Evolutionary conservation across 441 rosid genomes (phyloP), one percentile per base, ranked within the genome.

Genomic region (Populus tomentosa): DNA sequence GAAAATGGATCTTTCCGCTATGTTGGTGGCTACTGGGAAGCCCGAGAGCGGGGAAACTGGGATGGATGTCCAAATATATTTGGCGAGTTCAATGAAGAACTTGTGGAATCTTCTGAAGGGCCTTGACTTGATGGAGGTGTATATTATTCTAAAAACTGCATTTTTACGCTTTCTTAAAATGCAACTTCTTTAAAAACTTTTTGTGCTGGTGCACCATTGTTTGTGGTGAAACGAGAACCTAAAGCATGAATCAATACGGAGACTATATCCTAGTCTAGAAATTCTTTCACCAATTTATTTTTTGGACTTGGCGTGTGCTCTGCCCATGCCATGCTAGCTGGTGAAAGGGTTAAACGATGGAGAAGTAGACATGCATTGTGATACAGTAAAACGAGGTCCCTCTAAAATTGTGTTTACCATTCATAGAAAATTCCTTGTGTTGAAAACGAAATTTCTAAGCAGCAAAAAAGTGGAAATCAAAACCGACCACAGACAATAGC

Each of bases 11-110:
- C 96, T 46, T 96, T 84, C 83, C 78, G 78, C 67, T 94, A 87
- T 20, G 33, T 64, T 21, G 98, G 98, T 2, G 98, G 98, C 30
- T 96, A 96, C 59, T 96, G 99, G 99, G 94, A 92, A 86, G 92
- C 99, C 62, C 84, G 98, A n/a, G 89, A 87, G 40, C 83, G 65
- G 23, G 67, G 75, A 67, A 90, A 81, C 69, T 96, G 99, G 99
- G 89, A 89, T 75, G 89, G 79, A 80, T 96, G 99, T 59, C 94
- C 90, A 7, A 80, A 90, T 84, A 92, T 96, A 75, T 96, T 89
- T 61, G 98, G 97, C 8, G 97, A 92, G 77, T 84, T 91, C 77
- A 76, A 78, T 1, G 91, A 86, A 72, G 91, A 87, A 40, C 73
- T 80, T 35, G 79, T 76, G 32, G 87, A 84, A 74, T 78, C 86